Conservation (phyloP, 345 rosid genomes). For the Excoecaria agallocha region DNA sequence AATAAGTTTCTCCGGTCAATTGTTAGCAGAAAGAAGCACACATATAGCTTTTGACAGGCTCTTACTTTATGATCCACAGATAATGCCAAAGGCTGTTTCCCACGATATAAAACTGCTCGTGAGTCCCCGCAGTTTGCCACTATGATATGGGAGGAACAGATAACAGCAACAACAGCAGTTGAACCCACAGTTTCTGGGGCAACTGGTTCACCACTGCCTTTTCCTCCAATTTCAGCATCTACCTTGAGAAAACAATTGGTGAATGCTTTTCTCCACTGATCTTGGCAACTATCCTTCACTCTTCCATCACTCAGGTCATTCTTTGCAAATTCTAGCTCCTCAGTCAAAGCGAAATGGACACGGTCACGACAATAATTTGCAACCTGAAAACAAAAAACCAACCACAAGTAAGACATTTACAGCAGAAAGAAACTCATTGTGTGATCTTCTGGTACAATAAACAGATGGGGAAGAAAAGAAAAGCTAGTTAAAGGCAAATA, state of each 20-base stretch:
- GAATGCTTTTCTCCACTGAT: slow-evolving; percentile 76
- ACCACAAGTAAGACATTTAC: slow-evolving; percentile 13
- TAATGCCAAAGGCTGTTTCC: slow-evolving; percentile 85
- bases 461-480: neutral
- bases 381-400: slow-evolving; percentile 46
- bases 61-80: slow-evolving; percentile 94
- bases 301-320: slow-evolving; percentile 40
- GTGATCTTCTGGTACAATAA: neutral
- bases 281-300: slow-evolving; percentile 56
- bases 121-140: slow-evolving; percentile 98
- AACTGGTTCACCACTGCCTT: slow-evolving; percentile 48
- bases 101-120: slow-evolving; percentile 89
- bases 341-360: slow-evolving; percentile 63
- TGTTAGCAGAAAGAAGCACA: neutral
- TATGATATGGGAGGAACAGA: slow-evolving; percentile 81
- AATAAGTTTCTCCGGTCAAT: neutral
- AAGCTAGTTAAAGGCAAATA: neutral
- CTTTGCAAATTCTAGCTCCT: slow-evolving; percentile 58
- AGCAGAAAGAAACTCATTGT: neutral
- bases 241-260: slow-evolving; percentile 69
- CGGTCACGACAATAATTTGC: slow-evolving; percentile 82
- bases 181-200: slow-evolving; percentile 98
- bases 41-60: slow-evolving; percentile 3
- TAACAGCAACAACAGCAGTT: slow-evolving; percentile 82
- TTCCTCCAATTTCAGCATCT: slow-evolving; percentile 78